These are phyloP conservation scores for Clausena lansium DNA, from an alignment of 345 rosid species.

Conservation along the genomic window DNA sequence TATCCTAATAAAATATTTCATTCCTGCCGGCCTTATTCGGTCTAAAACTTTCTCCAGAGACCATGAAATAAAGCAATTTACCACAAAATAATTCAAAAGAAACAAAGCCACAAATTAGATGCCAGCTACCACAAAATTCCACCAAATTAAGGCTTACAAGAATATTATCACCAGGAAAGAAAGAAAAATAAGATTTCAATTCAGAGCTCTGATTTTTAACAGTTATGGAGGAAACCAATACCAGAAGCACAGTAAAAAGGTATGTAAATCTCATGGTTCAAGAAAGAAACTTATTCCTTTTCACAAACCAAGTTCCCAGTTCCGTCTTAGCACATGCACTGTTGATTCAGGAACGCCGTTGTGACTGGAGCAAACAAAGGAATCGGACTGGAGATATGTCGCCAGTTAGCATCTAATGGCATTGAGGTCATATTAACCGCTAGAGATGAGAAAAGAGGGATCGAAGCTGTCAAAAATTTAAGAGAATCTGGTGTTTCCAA, in stretches of 20 bases:
- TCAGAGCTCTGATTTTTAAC: background rate
- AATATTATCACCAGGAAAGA: background rate
- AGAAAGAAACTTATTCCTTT: background rate
- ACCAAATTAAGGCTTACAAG: background rate
- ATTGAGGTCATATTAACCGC: constrained; percentile 9
- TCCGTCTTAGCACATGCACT: background rate
- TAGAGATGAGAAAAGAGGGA: constrained; percentile 9
- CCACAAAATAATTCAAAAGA: too few relatives aligned
- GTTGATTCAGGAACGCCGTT: background rate
- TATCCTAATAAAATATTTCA: too few relatives aligned
- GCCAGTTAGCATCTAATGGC: constrained; percentile 7
- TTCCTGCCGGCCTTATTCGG: too few relatives aligned
- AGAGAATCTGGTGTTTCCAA: background rate
- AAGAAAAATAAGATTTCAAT: background rate
- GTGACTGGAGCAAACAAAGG: constrained; percentile 17
- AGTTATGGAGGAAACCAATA: background rate
- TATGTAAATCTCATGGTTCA: too few relatives aligned
- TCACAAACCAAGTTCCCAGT: background rate
- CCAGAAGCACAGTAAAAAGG: background rate
- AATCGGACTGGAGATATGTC: constrained; percentile 14
- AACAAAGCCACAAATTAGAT: too few relatives aligned
- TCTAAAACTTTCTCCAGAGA: too few relatives aligned
- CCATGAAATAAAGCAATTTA: too few relatives aligned
- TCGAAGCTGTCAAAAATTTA: background rate
- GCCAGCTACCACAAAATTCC: background rate